These are phyloP conservation scores for Candida fluviatilis DNA, from an alignment of 805 yeast species.

Conservation along the genomic window DNA sequence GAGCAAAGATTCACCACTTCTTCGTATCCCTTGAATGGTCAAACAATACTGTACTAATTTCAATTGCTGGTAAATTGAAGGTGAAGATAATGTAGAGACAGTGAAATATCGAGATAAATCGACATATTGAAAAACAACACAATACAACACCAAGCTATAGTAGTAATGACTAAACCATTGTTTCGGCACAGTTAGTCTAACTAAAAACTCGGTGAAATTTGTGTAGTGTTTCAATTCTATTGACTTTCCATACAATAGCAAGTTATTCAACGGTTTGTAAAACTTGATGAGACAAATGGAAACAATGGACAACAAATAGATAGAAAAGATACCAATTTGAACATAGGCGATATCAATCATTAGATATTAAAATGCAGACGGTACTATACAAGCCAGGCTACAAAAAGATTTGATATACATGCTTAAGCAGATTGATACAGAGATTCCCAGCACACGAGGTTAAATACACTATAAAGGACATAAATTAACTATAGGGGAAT, in stretches of 20 bases:
- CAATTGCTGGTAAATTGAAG: slow-evolving; percentile 13
- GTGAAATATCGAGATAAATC: slow-evolving; percentile 3
- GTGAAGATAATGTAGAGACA: not conserved
- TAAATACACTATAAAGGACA: too few species aligned
- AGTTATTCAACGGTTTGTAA: slow-evolving; percentile 13
- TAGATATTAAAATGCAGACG: too few species aligned
- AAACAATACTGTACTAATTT: slow-evolving; percentile 19
- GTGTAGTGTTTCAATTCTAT: not conserved
- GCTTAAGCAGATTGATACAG: too few species aligned
- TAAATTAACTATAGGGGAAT: too few species aligned
- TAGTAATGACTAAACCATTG: slow-evolving; percentile 63
- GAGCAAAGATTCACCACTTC: slow-evolving; percentile 50
- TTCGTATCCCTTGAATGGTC: slow-evolving; percentile 49
- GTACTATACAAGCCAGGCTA: too few species aligned
- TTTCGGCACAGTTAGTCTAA: slow-evolving; percentile 53
- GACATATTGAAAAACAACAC: slow-evolving; percentile 6
- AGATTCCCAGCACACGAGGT: too few species aligned
- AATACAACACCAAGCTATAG: slow-evolving; percentile 31
- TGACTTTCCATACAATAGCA: slow-evolving; percentile 22
- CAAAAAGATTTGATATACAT: too few species aligned
- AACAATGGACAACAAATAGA: slow-evolving; percentile 4
- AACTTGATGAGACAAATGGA: slow-evolving; percentile 14
- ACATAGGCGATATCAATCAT: not conserved
- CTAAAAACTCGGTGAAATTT: slow-evolving; percentile 7
- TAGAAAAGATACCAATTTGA: not conserved